Base-by-base conservation (phyloP, 2,329 filamentous ascomycete genomes). In the Clarireedia hainanense region DNA sequence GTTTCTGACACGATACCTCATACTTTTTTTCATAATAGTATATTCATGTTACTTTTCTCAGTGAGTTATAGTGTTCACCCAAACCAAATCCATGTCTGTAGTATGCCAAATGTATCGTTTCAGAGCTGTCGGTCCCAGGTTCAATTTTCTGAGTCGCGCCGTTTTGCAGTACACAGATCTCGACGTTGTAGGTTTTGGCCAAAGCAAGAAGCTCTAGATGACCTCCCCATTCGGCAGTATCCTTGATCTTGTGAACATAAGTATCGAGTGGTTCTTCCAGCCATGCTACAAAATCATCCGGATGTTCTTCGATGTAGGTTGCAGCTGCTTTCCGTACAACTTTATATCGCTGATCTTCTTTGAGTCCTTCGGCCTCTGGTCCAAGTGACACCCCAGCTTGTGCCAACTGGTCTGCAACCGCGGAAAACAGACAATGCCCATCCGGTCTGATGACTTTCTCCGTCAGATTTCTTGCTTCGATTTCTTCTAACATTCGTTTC, bases 11-110 rank as follows among this genome's bases (percentile, higher is more conserved):
- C 26, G 39, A 47, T 24, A 23, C 23, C 39, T 42, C 5, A n/a
- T n/a, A 15, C 39, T n/a, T n/a, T 42, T 20, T 42, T 15, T 34
- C 30, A 12, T 34, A 12, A 34, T 34, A 42, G 7, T 42, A n/a
- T 42, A 17, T 42, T 68, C 61, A 68, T 54, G 64, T 58, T 54
- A 57, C 57, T 57, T 62, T 80, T 63, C 81, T 72, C 69, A 99
- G 72, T 52, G 91, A 95, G 70, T 99, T 99, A 73, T 99, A 99
- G 73, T 99, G 94, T 75, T 97, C 94, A 12, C 94, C 94, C 50
- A 99, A 75, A 1, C 92, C 92, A 71, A 95, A 97, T 49, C 89
- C 89, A 74, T 96, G 91, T 65, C 88, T 80, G 72, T 97, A 97
- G 72, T 97, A 99, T 37, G 91, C 92, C 71, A 99, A 71, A 92